A percentile compares a stretch with the other conserved stretches of the same genome.
These are phyloP conservation scores for Rhynchosporium agropyri DNA, from an alignment of 2,329 filamentous ascomycete genomes.

Conservation along the genomic window DNA sequence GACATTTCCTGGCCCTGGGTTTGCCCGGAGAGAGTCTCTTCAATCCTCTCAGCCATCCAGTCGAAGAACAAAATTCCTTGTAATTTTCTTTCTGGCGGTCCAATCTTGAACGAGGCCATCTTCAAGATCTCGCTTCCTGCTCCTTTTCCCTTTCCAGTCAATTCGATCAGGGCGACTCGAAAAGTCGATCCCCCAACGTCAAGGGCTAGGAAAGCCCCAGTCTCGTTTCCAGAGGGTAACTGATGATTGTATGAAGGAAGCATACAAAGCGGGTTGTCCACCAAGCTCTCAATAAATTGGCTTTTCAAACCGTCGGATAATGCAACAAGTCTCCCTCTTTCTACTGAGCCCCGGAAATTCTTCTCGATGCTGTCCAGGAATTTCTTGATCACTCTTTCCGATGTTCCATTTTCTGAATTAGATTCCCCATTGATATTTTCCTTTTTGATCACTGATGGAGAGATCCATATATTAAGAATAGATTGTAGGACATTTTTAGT, in stretches of 20 bases:
- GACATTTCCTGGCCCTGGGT: slow-evolving; percentile 45
- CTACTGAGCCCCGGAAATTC: slow-evolving; percentile 53
- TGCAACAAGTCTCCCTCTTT: slow-evolving; percentile 45
- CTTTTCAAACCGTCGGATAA: slow-evolving; percentile 55
- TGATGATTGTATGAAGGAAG: slow-evolving; percentile 67
- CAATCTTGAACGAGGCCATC: slow-evolving; percentile 60
- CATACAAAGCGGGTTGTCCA: slow-evolving; percentile 60
- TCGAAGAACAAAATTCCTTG: slow-evolving; percentile 65
- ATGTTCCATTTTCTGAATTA: slow-evolving; percentile 13
- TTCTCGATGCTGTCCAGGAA: slow-evolving; percentile 61
- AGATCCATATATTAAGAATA: slow-evolving; percentile 57
- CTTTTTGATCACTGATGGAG: slow-evolving; percentile 42
- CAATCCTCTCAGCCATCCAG: slow-evolving; percentile 67
- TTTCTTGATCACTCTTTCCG: slow-evolving; percentile 42
- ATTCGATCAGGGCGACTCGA: slow-evolving; percentile 64
- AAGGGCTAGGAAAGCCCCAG: slow-evolving; percentile 61
- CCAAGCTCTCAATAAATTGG: slow-evolving; percentile 57
- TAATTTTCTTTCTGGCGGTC: slow-evolving; percentile 56
- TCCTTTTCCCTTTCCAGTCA: slow-evolving; percentile 51
- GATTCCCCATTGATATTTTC: slow-evolving; percentile 28
- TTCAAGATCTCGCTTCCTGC: slow-evolving; percentile 55
- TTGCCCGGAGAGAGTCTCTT: slow-evolving; percentile 55
- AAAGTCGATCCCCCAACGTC: slow-evolving; percentile 73
- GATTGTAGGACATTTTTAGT: slow-evolving; percentile 63
- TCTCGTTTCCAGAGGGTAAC: slow-evolving; percentile 62